Evolutionary conservation across 345 rosid species (phyloP), one percentile per base, ranked within the genome.

Genomic region (Moricandia arvensis): DNA sequence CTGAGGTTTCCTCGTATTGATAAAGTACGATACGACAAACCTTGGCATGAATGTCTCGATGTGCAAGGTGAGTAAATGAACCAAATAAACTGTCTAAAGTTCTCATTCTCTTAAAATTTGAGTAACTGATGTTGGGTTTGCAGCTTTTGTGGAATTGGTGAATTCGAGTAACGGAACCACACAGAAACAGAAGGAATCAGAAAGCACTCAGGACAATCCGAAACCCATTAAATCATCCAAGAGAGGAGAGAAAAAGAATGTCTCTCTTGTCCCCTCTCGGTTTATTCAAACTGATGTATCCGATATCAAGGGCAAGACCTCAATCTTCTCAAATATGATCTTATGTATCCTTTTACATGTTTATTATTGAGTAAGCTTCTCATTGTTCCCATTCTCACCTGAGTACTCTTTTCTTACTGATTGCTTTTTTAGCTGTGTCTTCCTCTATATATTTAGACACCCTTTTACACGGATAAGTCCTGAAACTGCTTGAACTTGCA

Each of bases 1-100:
- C 83, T 94, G 80, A 90, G 98, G 79, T 94, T 94, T 80, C 98
- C 98, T 60, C 97, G 98, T 21, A 90, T 94, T 81, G 96, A 94
- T 71, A 82, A 88, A 82, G 97, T 94, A 73, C 83, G 93, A 86
- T 94, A 88, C 83, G 98, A 94, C 84, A 94, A 94, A 82, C 96
- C 97, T 54, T 91, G 98, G 98, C 85, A 94, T 78, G 98, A 91
- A 70, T 94, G 97, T 79, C 96, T 91, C 35, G 97, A 91, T 74
- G 92, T 94, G 76, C 97, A 90, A 70, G 86, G 98, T 94, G 85
- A 86, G 90, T 66, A 60, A 53, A 69, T 58, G 4, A 45, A 70
- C 15, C 8, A 16, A 54, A 58, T 5, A 26, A 38, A 37, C 9
- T 53, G 31, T 16, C 16, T 15, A 2, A 59, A 53, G 49, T 76